Percentiles rank a stretch among this genome's conserved stretches.
phyloP scores from a whole-genome alignment of 192 early-diverging fungal genomes.

The Podila horticola region DNA sequence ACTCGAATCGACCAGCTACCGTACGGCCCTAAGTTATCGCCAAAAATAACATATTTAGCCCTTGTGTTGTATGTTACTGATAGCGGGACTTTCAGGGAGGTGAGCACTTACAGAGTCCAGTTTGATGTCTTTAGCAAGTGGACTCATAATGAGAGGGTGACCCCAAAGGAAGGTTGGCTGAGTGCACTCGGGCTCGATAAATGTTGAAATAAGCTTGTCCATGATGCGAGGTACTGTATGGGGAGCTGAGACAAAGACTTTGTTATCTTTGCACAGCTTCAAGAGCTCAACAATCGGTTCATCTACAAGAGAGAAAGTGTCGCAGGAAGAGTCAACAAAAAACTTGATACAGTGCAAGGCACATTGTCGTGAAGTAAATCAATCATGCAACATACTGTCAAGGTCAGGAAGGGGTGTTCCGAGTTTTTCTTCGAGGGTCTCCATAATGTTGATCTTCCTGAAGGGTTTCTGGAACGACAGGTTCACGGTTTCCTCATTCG shows the following conservation, averaged over 20 bases:
- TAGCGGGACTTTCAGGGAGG: background rate
- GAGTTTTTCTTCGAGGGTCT: conserved; percentile 54
- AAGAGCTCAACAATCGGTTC: conserved; percentile 40
- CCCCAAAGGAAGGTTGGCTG: conserved; percentile 86
- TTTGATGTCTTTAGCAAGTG: conserved; percentile 74
- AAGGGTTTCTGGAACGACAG: conserved; percentile 64
- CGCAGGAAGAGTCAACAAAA: background rate
- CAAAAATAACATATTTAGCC: background rate
- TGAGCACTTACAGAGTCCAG: conserved; percentile 34
- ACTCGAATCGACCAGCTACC: conserved; percentile 79
- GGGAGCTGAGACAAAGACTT: conserved; percentile 56
- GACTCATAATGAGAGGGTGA: conserved; percentile 85
- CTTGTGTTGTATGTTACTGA: background rate
- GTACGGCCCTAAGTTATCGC: conserved; percentile 23
- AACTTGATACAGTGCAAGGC: too few species aligned
- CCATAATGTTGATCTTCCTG: conserved; percentile 65
- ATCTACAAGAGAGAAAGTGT: background rate
- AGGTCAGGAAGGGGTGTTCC: conserved; percentile 54
- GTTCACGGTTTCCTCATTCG: conserved; percentile 39
- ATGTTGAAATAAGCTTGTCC: conserved; percentile 75
- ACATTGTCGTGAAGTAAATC: background rate
- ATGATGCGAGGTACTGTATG: conserved; percentile 74
- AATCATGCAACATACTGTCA: conserved; percentile 24
- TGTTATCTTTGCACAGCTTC: conserved; percentile 39
- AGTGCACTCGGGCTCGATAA: conserved; percentile 80